Percentiles rank a stretch among this genome's conserved stretches.
Evolutionary conservation across 352 stramenopile species (phyloP).

Genomic region (Phytophthora colocasiae): DNA sequence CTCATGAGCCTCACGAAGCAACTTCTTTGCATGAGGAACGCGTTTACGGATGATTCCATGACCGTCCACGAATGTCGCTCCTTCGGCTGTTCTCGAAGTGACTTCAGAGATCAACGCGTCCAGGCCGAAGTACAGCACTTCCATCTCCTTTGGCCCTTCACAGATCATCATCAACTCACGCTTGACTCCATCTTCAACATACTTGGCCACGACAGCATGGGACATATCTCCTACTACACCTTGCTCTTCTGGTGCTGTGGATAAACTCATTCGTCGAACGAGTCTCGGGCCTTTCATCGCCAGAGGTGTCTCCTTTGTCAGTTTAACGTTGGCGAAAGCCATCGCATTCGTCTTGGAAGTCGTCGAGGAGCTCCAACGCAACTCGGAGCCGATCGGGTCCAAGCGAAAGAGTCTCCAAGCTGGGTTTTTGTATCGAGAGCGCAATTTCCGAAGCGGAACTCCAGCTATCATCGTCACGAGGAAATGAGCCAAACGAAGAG

Average conservation of each 20-base stretch:
- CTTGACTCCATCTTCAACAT: slow-evolving; percentile 30
- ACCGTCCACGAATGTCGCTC: slow-evolving; percentile 66
- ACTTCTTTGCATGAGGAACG: slow-evolving; percentile 64
- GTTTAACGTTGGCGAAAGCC: slow-evolving; percentile 52
- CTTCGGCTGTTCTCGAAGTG: slow-evolving; percentile 43
- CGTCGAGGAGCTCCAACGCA: slow-evolving; percentile 60
- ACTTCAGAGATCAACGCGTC: slow-evolving; percentile 56
- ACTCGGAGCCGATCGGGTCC: slow-evolving; percentile 64
- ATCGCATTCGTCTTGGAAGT: slow-evolving; percentile 43
- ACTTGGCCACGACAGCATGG: slow-evolving; percentile 49
- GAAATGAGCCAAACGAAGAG: slow-evolving; percentile 61
- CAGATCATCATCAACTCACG: slow-evolving; percentile 68
- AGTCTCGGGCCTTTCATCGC: slow-evolving; percentile 19
- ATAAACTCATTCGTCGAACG: slow-evolving; percentile 16
- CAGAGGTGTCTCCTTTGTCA: slow-evolving; percentile 60
- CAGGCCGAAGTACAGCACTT: slow-evolving; percentile 64
- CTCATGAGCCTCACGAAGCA: slow-evolving; percentile 57
- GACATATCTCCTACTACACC: slow-evolving; percentile 10
- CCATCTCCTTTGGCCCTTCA: slow-evolving; percentile 65
- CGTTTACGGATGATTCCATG: slow-evolving; percentile 73
- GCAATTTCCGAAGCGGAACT: slow-evolving; percentile 66
- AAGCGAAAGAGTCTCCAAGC: slow-evolving; percentile 68
- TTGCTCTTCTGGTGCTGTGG: slow-evolving; percentile 6
- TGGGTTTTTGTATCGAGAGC: slow-evolving; percentile 55
- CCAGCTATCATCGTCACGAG: slow-evolving; percentile 69